A percentile compares a stretch with the other conserved stretches of the same genome.
Evolutionary conservation across 805 yeast species (phyloP).

Genomic region (Hanseniaspora singularis): DNA sequence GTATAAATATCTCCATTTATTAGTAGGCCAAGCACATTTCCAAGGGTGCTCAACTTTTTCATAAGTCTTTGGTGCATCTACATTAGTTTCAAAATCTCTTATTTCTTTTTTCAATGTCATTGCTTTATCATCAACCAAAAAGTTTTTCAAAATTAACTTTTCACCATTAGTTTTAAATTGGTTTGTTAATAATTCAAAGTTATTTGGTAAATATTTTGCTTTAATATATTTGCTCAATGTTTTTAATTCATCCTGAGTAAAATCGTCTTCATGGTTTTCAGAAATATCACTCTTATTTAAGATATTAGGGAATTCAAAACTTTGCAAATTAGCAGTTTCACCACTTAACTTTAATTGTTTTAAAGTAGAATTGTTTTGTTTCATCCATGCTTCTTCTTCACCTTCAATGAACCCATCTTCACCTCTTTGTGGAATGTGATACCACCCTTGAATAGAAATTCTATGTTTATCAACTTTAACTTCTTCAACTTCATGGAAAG

Average conservation of each 20-base stretch:
- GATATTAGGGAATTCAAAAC: slow-evolving; percentile 74
- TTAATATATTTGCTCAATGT: slow-evolving; percentile 23
- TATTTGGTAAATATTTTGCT: slow-evolving; percentile 36
- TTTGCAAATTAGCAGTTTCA: slow-evolving; percentile 53
- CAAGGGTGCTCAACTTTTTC: slow-evolving; percentile 58
- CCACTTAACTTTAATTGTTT: slow-evolving; percentile 48
- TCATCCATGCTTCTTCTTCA: slow-evolving; percentile 52
- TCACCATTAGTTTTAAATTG: slow-evolving; percentile 36
- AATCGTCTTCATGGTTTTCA: slow-evolving; percentile 26
- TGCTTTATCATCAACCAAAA: slow-evolving; percentile 50
- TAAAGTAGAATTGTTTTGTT: slow-evolving; percentile 63
- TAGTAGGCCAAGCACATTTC: slow-evolving; percentile 89
- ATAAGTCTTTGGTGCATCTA: slow-evolving; percentile 44
- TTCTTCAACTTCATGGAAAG: slow-evolving; percentile 97
- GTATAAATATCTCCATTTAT: slow-evolving; percentile 76
- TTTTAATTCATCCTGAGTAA: slow-evolving; percentile 24
- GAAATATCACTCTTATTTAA: slow-evolving; percentile 31
- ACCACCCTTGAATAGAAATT: slow-evolving; percentile 95
- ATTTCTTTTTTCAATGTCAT: slow-evolving; percentile 35
- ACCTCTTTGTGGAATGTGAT: slow-evolving; percentile 89
- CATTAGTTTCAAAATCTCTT: slow-evolving; percentile 49
- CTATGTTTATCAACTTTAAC: slow-evolving; percentile 85
- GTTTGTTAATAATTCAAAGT: slow-evolving; percentile 44
- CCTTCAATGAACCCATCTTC: slow-evolving; percentile 77
- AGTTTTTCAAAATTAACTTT: slow-evolving; percentile 36